Conservation (phyloP, 345 rosid genomes). For the Rhizophora apiculata region DNA sequence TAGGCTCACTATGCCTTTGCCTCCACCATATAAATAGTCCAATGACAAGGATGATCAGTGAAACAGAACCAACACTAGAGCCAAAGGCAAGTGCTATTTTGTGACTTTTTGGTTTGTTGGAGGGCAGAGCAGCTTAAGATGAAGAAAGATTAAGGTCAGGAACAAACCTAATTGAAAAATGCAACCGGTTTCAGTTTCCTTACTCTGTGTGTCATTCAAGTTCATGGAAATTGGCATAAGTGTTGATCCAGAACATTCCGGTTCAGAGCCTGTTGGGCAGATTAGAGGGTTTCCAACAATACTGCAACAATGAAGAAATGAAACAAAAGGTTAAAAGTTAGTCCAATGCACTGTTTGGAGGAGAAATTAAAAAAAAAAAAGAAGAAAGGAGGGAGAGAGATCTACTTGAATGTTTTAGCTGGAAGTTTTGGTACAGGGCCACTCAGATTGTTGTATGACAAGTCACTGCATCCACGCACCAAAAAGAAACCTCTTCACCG, state of each 20-base stretch:
- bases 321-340: conserved; percentile 6
- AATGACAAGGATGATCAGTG: conserved; percentile 57
- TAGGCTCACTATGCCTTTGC: conserved; percentile 59
- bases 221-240: conserved; percentile 97
- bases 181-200: conserved; percentile 2
- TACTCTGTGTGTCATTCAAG: conserved; percentile 72
- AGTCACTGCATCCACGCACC: conserved; percentile 51
- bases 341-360: conserved; percentile 1
- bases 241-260: conserved; percentile 73
- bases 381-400: conserved; percentile 12
- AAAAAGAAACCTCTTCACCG: background rate
- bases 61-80: conserved; percentile 56
- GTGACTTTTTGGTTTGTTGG: conserved; percentile 51
- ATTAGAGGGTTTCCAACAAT: conserved; percentile 82
- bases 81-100: conserved; percentile 75
- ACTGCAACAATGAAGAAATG: conserved; percentile 40
- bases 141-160: conserved; percentile 16
- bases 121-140: conserved; percentile 36
- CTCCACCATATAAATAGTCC: conserved; percentile 83
- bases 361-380: background rate
- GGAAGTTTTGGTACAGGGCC: conserved; percentile 89
- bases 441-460: conserved; percentile 90
- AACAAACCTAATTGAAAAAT: no score
- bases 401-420: conserved; percentile 88
- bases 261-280: conserved; percentile 87